Percentiles rank a stretch among this genome's conserved stretches.
phyloP scores from a whole-genome alignment of 306 rosid species.

The Cucumis cinereus region DNA sequence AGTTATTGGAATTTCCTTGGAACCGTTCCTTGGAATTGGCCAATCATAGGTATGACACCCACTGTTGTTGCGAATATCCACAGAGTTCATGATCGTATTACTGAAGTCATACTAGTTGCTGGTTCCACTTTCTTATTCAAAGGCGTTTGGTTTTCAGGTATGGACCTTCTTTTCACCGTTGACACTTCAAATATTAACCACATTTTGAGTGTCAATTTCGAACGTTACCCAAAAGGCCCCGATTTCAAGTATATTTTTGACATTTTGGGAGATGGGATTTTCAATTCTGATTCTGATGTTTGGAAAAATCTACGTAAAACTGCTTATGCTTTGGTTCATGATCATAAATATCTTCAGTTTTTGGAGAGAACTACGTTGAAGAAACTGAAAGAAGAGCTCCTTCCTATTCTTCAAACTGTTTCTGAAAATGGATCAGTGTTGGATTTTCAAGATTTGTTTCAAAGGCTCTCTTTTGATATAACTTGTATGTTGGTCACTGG shows the following conservation, averaged over 20 bases:
- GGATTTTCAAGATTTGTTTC: slow-evolving; percentile 25
- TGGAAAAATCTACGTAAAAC: slow-evolving; percentile 22
- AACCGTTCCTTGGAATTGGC: slow-evolving; percentile 12
- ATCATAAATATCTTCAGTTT: neutral
- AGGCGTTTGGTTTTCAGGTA: slow-evolving; percentile 25
- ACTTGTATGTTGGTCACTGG: slow-evolving; percentile 15
- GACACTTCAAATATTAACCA: slow-evolving; percentile 28
- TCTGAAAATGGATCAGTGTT: neutral
- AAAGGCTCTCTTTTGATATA: slow-evolving; percentile 20
- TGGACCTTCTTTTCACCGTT: slow-evolving; percentile 6
- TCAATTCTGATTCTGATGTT: slow-evolving; percentile 11
- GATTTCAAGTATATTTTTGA: slow-evolving; percentile 18
- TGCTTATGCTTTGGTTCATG: slow-evolving; percentile 8
- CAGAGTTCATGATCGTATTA: slow-evolving; percentile 3
- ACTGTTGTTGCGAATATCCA: neutral
- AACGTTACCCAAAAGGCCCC: slow-evolving; percentile 16
- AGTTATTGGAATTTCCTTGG: too few species aligned
- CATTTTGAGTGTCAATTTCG: slow-evolving; percentile 14
- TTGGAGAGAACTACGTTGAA: slow-evolving; percentile 5
- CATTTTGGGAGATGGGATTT: slow-evolving; percentile 25
- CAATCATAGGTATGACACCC: slow-evolving; percentile 31
- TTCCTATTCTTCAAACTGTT: slow-evolving; percentile 21
- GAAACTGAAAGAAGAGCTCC: slow-evolving; percentile 11
- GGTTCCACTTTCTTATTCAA: slow-evolving; percentile 13
- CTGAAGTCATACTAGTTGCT: neutral